Percentiles rank a stretch among this genome's conserved stretches.
phyloP scores from a whole-genome alignment of 176 grass and related monocot genomes.

The Triticum monococcum region DNA sequence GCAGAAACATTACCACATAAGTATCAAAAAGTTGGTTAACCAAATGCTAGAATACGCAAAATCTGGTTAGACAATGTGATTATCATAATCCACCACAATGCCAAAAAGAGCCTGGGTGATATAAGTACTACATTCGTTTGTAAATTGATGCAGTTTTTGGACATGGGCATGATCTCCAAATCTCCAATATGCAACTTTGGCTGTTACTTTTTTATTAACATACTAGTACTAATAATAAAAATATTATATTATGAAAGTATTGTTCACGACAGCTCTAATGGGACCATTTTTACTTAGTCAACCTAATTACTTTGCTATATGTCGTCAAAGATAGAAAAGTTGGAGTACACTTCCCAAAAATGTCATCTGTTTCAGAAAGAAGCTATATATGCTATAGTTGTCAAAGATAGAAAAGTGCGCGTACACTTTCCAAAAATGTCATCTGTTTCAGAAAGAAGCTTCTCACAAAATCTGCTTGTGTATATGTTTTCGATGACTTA shows the following conservation, averaged over 20 bases:
- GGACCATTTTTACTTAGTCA: neutral
- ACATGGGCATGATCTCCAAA: neutral
- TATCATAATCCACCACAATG: neutral
- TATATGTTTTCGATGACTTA: conserved; percentile 1
- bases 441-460: neutral
- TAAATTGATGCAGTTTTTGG: neutral
- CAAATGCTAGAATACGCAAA: neutral
- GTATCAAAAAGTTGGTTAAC: neutral
- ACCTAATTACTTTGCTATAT: neutral
- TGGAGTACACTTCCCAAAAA: neutral
- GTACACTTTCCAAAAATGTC: neutral
- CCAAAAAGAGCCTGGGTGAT: neutral
- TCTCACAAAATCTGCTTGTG: neutral
- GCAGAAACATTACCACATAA: neutral
- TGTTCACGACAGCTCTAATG: neutral
- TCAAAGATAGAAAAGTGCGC: neutral
- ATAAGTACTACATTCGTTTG: neutral
- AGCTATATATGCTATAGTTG: neutral
- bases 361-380: neutral
- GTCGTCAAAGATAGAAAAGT: neutral
- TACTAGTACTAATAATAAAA: neutral
- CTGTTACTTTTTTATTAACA: neutral
- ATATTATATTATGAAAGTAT: neutral
- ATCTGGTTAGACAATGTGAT: neutral
- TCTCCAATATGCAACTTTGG: neutral